These are phyloP conservation scores for Erysimum pusillum DNA, from an alignment of 441 rosid genomes.

Conservation along the genomic window DNA sequence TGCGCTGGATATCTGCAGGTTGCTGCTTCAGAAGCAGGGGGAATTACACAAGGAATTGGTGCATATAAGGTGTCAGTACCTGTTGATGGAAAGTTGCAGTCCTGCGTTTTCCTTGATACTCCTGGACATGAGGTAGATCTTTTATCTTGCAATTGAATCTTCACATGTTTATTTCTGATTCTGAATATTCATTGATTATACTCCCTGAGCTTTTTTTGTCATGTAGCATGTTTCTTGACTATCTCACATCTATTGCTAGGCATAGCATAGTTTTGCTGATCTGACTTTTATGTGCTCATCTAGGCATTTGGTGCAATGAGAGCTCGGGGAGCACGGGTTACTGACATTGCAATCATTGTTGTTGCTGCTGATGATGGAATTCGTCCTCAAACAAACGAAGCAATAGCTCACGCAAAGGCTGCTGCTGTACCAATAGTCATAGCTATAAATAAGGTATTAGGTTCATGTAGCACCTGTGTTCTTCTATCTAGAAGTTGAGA, in stretches of 20 bases:
- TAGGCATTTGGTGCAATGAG: slow-evolving; percentile 99
- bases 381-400: slow-evolving; percentile 98
- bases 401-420: slow-evolving; percentile 96
- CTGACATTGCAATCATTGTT: slow-evolving; percentile 94
- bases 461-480: slow-evolving; percentile 24
- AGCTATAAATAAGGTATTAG: slow-evolving; percentile 87
- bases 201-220: slow-evolving; percentile 33
- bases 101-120: slow-evolving; percentile 97
- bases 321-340: slow-evolving; percentile 98
- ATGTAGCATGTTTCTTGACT: slow-evolving; percentile 29
- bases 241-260: slow-evolving; percentile 14
- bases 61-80: slow-evolving; percentile 87
- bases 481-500: slow-evolving; percentile 17
- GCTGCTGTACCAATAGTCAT: slow-evolving; percentile 95
- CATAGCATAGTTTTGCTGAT: slow-evolving; percentile 39
- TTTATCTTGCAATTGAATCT: slow-evolving; percentile 33
- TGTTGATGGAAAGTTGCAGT: slow-evolving; percentile 79
- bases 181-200: slow-evolving; percentile 10
- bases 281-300: slow-evolving; percentile 47
- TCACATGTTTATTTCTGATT: slow-evolving; percentile 25
- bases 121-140: slow-evolving; percentile 95
- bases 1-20: slow-evolving; percentile 62
- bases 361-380: slow-evolving; percentile 99
- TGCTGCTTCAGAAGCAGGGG: slow-evolving; percentile 97
- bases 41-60: slow-evolving; percentile 98